Percentiles rank a stretch among this genome's conserved stretches.
phyloP scores from a whole-genome alignment of 176 grass and related monocot species.

The Cenchrus fungigraminus region DNA sequence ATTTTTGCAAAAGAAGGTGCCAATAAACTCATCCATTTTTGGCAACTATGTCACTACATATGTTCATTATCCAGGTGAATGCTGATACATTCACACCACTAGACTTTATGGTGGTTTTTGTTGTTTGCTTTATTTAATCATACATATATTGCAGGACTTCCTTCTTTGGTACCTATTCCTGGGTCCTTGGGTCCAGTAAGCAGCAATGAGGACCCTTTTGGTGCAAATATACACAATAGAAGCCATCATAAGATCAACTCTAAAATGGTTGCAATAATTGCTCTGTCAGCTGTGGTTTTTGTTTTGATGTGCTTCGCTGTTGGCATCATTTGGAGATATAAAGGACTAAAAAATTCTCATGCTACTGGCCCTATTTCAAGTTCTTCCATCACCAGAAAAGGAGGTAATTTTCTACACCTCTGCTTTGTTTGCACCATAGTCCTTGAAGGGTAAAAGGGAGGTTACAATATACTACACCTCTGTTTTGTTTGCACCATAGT shows the following conservation, averaged over 20 bases:
- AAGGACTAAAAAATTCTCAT: conserved; percentile 49
- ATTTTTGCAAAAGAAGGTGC: conserved; percentile 75
- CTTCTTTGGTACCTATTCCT: conserved; percentile 54
- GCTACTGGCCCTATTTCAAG: conserved; percentile 44
- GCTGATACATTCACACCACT: conserved; percentile 18
- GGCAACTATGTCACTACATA: conserved; percentile 68
- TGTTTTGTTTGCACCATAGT: conserved; percentile 17
- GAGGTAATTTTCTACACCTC: conserved; percentile 51
- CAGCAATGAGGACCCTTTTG: conserved; percentile 55
- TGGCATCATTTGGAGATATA: conserved; percentile 60
- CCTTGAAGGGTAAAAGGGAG: neutral
- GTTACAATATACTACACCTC: neutral
- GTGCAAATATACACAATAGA: conserved; percentile 60
- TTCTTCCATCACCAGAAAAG: conserved; percentile 53
- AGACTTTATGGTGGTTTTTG: neutral
- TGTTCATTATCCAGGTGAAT: conserved; percentile 78
- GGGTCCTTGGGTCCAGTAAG: conserved; percentile 55
- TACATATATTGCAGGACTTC: conserved; percentile 62
- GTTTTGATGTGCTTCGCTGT: conserved; percentile 58
- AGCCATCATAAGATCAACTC: conserved; percentile 56
- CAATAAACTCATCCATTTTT: conserved; percentile 66
- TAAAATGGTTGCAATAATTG: conserved; percentile 68
- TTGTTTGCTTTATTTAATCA: conserved; percentile 39
- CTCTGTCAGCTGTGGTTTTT: conserved; percentile 66
- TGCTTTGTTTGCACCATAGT: conserved; percentile 17